Evolutionary conservation across 1,284 basidiomycete species (phyloP).

Genomic region (Agroathelia rolfsii): DNA sequence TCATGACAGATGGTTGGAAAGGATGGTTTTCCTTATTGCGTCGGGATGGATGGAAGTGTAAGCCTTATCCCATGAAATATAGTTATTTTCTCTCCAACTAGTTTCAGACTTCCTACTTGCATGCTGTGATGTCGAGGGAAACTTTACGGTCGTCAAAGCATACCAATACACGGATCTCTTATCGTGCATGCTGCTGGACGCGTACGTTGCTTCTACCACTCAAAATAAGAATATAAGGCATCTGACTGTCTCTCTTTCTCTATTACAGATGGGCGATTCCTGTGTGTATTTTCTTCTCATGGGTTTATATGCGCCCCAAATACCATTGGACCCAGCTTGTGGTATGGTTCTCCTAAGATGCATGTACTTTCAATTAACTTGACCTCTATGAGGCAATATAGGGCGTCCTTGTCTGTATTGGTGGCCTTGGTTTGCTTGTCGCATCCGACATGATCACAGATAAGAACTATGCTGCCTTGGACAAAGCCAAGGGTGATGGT

Average conservation of each 20-base stretch:
- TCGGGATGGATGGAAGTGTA: slow-evolving; percentile 83
- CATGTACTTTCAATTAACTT: no score
- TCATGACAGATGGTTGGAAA: slow-evolving; percentile 63
- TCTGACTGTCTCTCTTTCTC: slow-evolving; percentile 11
- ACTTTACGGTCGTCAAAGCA: slow-evolving; percentile 78
- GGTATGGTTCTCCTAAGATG: slow-evolving; percentile 31
- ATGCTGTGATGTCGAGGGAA: slow-evolving; percentile 74
- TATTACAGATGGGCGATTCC: slow-evolving; percentile 71
- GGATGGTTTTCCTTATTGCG: no score
- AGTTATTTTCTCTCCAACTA: slow-evolving; percentile 2
- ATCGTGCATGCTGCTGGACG: slow-evolving; percentile 81
- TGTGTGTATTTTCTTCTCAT: slow-evolving; percentile 72
- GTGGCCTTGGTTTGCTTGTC: slow-evolving; percentile 70
- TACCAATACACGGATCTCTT: slow-evolving; percentile 80
- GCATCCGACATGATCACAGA: slow-evolving; percentile 60
- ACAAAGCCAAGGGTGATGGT: slow-evolving; percentile 68
- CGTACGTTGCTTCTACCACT: slow-evolving; percentile 33
- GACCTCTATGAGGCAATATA: no score
- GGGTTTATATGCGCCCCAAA: slow-evolving; percentile 68
- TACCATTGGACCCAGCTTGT: slow-evolving; percentile 79
- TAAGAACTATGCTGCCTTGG: slow-evolving; percentile 58
- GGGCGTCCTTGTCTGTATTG: slow-evolving; percentile 68
- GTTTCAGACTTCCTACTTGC: slow-evolving; percentile 68
- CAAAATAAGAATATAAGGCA: slow-evolving; percentile 1
- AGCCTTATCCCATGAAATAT: slow-evolving; percentile 20